Conservation (phyloP, 2,329 filamentous ascomycete species). For the Alternaria ventricosa region DNA sequence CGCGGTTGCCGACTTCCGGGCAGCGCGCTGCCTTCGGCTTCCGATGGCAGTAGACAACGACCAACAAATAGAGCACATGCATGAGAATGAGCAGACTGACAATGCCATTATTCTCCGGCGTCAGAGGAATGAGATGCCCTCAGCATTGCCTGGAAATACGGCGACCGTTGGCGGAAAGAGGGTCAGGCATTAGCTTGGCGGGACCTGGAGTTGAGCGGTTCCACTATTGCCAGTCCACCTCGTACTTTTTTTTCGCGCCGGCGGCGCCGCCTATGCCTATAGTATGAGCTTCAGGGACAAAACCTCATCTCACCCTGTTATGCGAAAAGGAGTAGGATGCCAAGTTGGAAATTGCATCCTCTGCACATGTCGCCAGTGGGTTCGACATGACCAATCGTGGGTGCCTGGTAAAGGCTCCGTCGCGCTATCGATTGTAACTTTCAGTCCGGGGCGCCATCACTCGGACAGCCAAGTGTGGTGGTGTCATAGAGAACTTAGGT, state of each 20-base stretch:
- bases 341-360: slow-evolving; percentile 19
- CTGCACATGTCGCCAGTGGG: background rate
- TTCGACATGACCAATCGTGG: slow-evolving; percentile 1
- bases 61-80: background rate
- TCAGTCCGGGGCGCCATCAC: background rate
- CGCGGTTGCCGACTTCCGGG: background rate
- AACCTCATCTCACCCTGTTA: slow-evolving; percentile 10
- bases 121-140: slow-evolving; percentile 11
- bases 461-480: background rate
- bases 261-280: slow-evolving; percentile 6
- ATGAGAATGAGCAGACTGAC: background rate
- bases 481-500: background rate
- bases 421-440: slow-evolving; percentile 21
- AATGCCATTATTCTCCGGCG: background rate
- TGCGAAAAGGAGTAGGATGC: slow-evolving; percentile 15
- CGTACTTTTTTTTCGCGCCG: slow-evolving; percentile 18
- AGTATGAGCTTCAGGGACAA: slow-evolving; percentile 5
- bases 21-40: background rate
- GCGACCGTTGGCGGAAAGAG: background rate
- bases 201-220: slow-evolving; percentile 7
- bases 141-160: background rate
- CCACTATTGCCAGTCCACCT: slow-evolving; percentile 7
- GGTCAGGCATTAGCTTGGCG: slow-evolving; percentile 4
- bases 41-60: slow-evolving; percentile 1
- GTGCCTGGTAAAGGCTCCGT: background rate